A percentile compares a stretch with the other conserved stretches of the same genome.
Conservation (phyloP, 176 grass and related monocot genomes). For the Phragmites australis region DNA sequence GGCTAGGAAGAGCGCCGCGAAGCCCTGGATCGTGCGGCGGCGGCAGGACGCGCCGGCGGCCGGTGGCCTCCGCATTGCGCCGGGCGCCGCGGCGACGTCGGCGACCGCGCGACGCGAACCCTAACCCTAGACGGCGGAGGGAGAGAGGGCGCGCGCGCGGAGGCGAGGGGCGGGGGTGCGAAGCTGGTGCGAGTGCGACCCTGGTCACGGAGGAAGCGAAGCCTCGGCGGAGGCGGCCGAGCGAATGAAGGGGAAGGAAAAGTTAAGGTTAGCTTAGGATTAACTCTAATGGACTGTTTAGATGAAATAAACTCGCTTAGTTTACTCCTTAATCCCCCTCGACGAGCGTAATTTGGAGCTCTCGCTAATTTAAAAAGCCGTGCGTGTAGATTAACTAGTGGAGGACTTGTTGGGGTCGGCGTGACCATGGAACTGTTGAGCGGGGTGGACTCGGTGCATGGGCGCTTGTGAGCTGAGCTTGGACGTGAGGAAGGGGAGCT, state of each 20-base stretch:
- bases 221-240: conserved; percentile 31
- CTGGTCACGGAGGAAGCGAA: conserved; percentile 16
- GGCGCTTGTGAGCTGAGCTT: too few species aligned
- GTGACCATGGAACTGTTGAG: background rate
- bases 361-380: background rate
- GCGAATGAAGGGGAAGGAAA: background rate
- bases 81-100: background rate
- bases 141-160: background rate
- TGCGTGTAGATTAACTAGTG: background rate
- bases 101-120: conserved; percentile 7
- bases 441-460: background rate
- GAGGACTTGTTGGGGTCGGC: conserved; percentile 12
- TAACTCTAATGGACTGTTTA: background rate
- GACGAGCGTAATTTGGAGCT: conserved; percentile 7
- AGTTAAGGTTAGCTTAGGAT: background rate
- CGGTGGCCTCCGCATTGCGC: conserved; percentile 64
- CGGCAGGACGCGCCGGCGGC: conserved; percentile 25
- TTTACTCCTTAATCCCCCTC: background rate
- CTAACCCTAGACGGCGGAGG: conserved; percentile 51
- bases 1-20: conserved; percentile 45
- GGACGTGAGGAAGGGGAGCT: background rate
- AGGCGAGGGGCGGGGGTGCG: background rate
- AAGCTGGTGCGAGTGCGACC: background rate
- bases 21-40: conserved; percentile 48
- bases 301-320: background rate